A percentile compares a stretch with the other conserved stretches of the same genome.
phyloP scores from a whole-genome alignment of 352 stramenopile genomes.

The Lagenidium sp. region DNA sequence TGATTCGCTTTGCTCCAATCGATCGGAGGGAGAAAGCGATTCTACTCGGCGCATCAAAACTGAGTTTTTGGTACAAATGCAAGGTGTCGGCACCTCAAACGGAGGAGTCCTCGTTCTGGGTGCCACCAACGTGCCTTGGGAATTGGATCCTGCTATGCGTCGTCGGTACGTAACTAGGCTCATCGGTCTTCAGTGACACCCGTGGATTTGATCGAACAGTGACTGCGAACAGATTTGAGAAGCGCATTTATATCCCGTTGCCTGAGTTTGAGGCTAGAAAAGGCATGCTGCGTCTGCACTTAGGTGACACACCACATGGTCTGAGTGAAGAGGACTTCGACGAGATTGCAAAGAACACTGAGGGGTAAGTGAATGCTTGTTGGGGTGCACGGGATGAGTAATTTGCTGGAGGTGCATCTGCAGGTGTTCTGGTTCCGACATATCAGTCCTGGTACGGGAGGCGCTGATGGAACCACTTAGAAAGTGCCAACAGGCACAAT shows the following conservation, averaged over 20 bases:
- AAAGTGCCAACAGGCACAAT: constrained; percentile 96
- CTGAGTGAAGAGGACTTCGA: constrained; percentile 93
- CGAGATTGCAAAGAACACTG: constrained; percentile 85
- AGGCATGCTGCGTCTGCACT: constrained; percentile 96
- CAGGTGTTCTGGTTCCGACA: constrained; percentile 94
- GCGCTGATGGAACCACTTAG: constrained; percentile 96
- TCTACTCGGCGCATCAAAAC: constrained; percentile 96
- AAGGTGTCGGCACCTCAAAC: constrained; percentile 90
- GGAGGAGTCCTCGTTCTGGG: constrained; percentile 93
- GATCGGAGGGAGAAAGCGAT: constrained; percentile 94
- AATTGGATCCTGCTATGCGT: constrained; percentile 95
- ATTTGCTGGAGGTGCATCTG: no score
- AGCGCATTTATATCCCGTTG: constrained; percentile 98
- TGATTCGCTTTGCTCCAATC: constrained; percentile 91
- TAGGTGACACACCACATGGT: constrained; percentile 95
- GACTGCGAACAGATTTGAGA: constrained; percentile 89
- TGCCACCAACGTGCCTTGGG: constrained; percentile 98
- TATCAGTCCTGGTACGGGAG: constrained; percentile 95
- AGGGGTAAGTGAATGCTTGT: constrained; percentile 67
- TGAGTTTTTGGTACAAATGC: constrained; percentile 98
- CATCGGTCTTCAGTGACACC: not conserved
- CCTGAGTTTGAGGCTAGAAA: constrained; percentile 88
- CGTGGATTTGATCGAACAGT: not conserved
- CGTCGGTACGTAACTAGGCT: constrained; percentile 57
- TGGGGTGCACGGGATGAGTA: not conserved